Conservation (phyloP, 78 protist genomes). For the Chrysochromulina tobinii region DNA sequence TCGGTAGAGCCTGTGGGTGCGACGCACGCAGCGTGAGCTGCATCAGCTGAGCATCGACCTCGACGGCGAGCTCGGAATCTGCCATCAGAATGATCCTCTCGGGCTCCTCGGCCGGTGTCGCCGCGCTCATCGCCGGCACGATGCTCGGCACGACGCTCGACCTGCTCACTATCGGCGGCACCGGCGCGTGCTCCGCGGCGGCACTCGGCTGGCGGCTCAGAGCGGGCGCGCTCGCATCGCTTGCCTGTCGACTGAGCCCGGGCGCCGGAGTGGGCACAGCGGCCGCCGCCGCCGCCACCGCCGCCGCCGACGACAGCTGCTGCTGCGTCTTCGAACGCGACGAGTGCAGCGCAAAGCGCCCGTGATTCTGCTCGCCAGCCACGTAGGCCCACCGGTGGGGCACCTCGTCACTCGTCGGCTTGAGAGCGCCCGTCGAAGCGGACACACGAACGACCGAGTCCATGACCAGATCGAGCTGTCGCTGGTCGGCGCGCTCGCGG, state of each 20-base stretch:
- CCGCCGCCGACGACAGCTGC: too few species aligned
- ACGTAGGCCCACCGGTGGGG: neutral
- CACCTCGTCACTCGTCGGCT: too few species aligned
- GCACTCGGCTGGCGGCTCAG: too few species aligned
- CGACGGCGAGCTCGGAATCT: neutral
- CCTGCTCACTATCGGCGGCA: too few species aligned
- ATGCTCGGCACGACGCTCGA: too few species aligned
- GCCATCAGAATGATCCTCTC: neutral
- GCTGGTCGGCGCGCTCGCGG: neutral
- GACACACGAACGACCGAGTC: conserved; percentile 17
- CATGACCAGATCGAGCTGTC: conserved; percentile 22
- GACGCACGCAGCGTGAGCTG: conserved; percentile 26
- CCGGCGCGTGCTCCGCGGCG: too few species aligned
- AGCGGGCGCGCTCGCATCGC: too few species aligned
- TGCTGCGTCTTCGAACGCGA: too few species aligned
- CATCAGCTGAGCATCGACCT: conserved; percentile 15
- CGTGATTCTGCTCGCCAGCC: neutral
- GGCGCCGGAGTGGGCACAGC: too few species aligned
- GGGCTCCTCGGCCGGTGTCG: neutral
- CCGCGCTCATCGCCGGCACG: neutral
- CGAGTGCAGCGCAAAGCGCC: neutral
- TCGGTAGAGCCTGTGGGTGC: conserved; percentile 26
- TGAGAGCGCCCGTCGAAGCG: neutral
- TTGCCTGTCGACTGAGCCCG: too few species aligned
- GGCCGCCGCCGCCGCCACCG: too few species aligned